Base-by-base conservation (phyloP, 2,329 filamentous ascomycete genomes). In the Apiospora rasikravindrae region DNA sequence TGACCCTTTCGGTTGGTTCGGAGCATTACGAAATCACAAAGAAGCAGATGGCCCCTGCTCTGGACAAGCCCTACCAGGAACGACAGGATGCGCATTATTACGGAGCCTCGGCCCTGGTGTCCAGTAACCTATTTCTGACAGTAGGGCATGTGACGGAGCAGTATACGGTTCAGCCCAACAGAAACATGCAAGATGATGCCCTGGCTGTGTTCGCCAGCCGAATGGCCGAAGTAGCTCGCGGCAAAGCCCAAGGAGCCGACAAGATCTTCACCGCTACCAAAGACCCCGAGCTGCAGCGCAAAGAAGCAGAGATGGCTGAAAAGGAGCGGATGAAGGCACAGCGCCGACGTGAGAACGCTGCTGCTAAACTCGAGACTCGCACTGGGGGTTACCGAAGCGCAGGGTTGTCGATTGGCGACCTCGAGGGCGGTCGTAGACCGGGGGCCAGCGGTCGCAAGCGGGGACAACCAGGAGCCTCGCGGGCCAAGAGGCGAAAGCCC, bases 121-220 rank as follows among this genome's bases (percentile, higher is more conserved):
- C 88, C 40, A 91, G 90, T 64, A 90, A 91, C 73, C 84, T 93
- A 33, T 86, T 95, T 73, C 88, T 94, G 78, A 89, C 93, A 11
- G 91, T 94, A 22, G 92, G 93, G 73, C 94, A 95, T 79, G 87
- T 96, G 78, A 92, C 91, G 13, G 91, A 94, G 74, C 90, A 93
- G 73, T 91, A 93, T 77, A 90, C 87, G 7, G 87, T 96, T 42
- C 87, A 89, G 49, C 90, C 92, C 8, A 92, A 92, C 77, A 88
- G 90, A 77, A 87, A 88, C 67, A 87, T 91, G 26, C 89, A 92
- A 75, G 93, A 95, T 77, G 91, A 92, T 73, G 93, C 93, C 5
- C 84, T 95, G 11, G 88, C 92, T 76, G 88, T 88, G 69, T 85
- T 95, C 24, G 91, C 92, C 72, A 89, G 88, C 77, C 88, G 89